Conservation (phyloP, 192 early-diverging fungal species). For the Coemansia sp. region DNA sequence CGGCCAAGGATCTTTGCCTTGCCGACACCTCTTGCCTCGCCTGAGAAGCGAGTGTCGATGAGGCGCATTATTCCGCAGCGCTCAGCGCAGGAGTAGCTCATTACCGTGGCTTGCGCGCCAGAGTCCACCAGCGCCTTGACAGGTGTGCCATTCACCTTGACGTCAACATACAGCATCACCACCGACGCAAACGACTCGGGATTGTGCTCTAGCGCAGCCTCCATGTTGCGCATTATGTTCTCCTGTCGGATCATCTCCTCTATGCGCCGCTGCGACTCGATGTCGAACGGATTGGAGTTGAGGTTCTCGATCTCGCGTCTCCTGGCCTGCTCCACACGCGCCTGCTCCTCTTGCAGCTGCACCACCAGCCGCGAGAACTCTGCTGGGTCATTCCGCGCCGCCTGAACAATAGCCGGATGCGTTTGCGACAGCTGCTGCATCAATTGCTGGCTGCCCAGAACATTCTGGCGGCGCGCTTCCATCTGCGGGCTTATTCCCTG, state of each 20-base stretch:
- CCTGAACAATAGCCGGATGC: slow-evolving; percentile 32
- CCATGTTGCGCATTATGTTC: slow-evolving; percentile 81
- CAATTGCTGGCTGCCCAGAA: slow-evolving; percentile 35
- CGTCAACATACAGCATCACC: slow-evolving; percentile 89
- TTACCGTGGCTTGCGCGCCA: slow-evolving; percentile 94
- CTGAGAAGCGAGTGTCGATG: slow-evolving; percentile 84
- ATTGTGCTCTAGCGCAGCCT: slow-evolving; percentile 89
- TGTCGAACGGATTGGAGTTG: slow-evolving; percentile 84
- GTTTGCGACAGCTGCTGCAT: slow-evolving; percentile 25
- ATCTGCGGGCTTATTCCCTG: slow-evolving; percentile 14
- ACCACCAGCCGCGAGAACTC: slow-evolving; percentile 24
- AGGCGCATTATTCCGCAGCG: slow-evolving; percentile 86
- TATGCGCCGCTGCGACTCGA: slow-evolving; percentile 89
- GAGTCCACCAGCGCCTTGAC: slow-evolving; percentile 97
- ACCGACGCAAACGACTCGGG: slow-evolving; percentile 94
- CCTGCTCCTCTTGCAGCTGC: slow-evolving; percentile 17
- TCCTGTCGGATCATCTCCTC: slow-evolving; percentile 87
- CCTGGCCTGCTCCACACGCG: slow-evolving; percentile 7
- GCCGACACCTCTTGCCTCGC: slow-evolving; percentile 92
- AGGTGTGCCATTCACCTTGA: slow-evolving; percentile 84
- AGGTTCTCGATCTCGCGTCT: slow-evolving; percentile 55
- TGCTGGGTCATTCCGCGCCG: slow-evolving; percentile 30
- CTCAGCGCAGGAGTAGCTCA: slow-evolving; percentile 70
- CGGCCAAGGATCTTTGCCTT: slow-evolving; percentile 97
- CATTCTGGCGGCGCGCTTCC: slow-evolving; percentile 39